A percentile compares a stretch with the other conserved stretches of the same genome.
Conservation (phyloP, 2,329 filamentous ascomycete species). For the Phaeosphaeria sp. region DNA sequence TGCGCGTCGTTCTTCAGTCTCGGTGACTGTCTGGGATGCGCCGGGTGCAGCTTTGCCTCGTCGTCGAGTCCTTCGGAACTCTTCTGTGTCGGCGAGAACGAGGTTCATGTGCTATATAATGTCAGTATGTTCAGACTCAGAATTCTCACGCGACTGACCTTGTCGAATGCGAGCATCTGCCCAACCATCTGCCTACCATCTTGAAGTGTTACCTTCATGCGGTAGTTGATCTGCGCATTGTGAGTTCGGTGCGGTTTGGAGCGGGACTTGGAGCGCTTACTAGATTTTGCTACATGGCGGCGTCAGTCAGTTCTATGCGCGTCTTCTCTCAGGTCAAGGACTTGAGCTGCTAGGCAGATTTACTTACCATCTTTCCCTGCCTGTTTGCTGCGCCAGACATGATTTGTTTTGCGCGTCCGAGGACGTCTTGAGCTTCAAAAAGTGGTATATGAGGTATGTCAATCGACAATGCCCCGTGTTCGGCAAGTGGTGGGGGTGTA, state of each 20-base stretch:
- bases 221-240: conserved; percentile 86
- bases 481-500: conserved; percentile 27
- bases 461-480: conserved; percentile 21
- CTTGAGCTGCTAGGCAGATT: conserved; percentile 44
- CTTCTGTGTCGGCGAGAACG: conserved; percentile 95
- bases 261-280: conserved; percentile 55
- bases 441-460: conserved; percentile 5
- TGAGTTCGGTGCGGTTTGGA: conserved; percentile 26
- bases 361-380: conserved; percentile 98
- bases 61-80: conserved; percentile 42
- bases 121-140: conserved; percentile 16
- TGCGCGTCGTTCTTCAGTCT: conserved; percentile 97
- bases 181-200: conserved; percentile 97
- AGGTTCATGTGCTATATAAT: conserved; percentile 90
- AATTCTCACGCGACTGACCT: conserved; percentile 62
- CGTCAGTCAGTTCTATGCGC: conserved; percentile 55
- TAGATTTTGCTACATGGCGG: conserved; percentile 65
- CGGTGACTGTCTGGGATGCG: conserved; percentile 70
- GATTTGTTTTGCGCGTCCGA: conserved; percentile 48
- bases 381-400: conserved; percentile 71
- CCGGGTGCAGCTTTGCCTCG: conserved; percentile 72
- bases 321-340: conserved; percentile 49
- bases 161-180: conserved; percentile 98
- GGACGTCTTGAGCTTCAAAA: conserved; percentile 46
- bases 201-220: conserved; percentile 95